Conservation (phyloP, 768 basidiomycete species). For the Suillus lakei region DNA sequence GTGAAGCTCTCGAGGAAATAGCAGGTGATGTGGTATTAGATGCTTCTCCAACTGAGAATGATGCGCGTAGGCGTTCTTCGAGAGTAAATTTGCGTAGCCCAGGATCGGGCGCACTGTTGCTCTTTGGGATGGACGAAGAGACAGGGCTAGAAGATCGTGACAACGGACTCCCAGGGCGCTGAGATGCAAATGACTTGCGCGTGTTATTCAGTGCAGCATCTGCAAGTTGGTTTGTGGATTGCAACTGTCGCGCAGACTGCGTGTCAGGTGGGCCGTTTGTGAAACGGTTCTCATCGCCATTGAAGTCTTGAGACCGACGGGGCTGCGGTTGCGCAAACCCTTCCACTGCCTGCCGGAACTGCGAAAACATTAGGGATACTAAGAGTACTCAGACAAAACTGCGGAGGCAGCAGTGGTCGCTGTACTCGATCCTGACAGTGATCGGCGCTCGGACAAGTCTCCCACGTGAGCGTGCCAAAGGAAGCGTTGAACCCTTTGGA, state of each 20-base stretch:
- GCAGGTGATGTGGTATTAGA: constrained; percentile 49
- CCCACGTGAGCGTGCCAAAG: constrained; percentile 3
- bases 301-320: constrained; percentile 41
- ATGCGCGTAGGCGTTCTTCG: constrained; percentile 79
- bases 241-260: constrained; percentile 27
- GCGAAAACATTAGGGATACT: constrained; percentile 64
- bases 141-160: constrained; percentile 29
- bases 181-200: constrained; percentile 63
- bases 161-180: constrained; percentile 42
- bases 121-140: constrained; percentile 24
- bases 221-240: constrained; percentile 39
- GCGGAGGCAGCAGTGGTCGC: not conserved
- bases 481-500: not conserved
- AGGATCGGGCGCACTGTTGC: constrained; percentile 17
- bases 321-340: constrained; percentile 57
- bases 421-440: not conserved
- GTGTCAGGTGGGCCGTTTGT: constrained; percentile 45
- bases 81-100: constrained; percentile 58
- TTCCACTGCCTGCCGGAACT: constrained; percentile 76
- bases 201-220: constrained; percentile 42
- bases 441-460: not conserved
- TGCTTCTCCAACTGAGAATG: constrained; percentile 60
- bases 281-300: constrained; percentile 28
- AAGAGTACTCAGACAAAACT: constrained; percentile 4
- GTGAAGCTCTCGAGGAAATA: constrained; percentile 46